Evolutionary conservation across 371 early-diverging fungal genomes (phyloP).

Genomic region (Saksenaea vasiformis): DNA sequence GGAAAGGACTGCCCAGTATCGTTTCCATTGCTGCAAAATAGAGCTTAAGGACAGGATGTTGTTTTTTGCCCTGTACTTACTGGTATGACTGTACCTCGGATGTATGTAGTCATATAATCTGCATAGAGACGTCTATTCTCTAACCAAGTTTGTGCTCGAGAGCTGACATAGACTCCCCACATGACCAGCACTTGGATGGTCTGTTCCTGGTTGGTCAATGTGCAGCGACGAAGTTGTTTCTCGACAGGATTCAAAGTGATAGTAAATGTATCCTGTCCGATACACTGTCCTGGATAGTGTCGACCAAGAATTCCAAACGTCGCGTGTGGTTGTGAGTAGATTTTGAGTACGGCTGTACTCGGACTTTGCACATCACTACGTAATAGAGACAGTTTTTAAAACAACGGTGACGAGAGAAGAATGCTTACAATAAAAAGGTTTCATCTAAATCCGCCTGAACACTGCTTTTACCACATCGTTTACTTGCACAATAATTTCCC

Average conservation of each 20-base stretch:
- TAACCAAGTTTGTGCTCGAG: slow-evolving; percentile 28
- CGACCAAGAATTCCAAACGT: slow-evolving; percentile 16
- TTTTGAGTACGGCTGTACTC: slow-evolving; percentile 18
- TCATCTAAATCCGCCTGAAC: slow-evolving; percentile 44
- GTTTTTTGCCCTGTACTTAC: slow-evolving; percentile 25
- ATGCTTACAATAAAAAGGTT: slow-evolving; percentile 39
- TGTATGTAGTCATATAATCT: slow-evolving; percentile 46
- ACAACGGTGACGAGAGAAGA: background rate
- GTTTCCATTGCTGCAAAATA: slow-evolving; percentile 42
- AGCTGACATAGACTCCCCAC: slow-evolving; percentile 39
- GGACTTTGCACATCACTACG: slow-evolving; percentile 38
- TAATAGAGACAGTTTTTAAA: background rate
- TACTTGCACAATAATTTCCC: slow-evolving; percentile 25
- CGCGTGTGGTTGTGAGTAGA: slow-evolving; percentile 32
- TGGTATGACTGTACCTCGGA: slow-evolving; percentile 37
- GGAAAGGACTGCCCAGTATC: slow-evolving; percentile 44
- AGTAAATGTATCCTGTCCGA: slow-evolving; percentile 34
- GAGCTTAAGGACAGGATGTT: background rate
- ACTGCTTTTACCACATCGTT: slow-evolving; percentile 42
- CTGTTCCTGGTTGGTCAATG: slow-evolving; percentile 14
- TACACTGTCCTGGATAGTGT: slow-evolving; percentile 20
- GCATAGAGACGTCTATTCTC: slow-evolving; percentile 32
- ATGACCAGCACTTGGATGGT: slow-evolving; percentile 36
- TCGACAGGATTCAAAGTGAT: slow-evolving; percentile 28
- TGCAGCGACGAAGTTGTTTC: slow-evolving; percentile 36